A percentile compares a stretch with the other conserved stretches of the same genome.
Evolutionary conservation across 768 basidiomycete genomes (phyloP).

Genomic region (Strobilomyces confusus): DNA sequence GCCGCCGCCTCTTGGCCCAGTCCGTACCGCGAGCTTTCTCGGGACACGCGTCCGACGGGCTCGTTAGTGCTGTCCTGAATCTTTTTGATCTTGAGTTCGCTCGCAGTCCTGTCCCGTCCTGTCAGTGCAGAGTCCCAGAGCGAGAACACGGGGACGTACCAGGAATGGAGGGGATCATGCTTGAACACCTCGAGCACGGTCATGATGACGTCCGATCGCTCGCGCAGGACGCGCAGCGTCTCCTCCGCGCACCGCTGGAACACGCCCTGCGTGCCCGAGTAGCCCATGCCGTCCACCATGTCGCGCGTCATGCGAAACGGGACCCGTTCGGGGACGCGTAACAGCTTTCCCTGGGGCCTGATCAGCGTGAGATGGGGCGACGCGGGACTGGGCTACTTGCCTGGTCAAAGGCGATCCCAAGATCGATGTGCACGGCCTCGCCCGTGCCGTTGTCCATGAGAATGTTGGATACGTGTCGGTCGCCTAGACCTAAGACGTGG

Average conservation of each 20-base stretch:
- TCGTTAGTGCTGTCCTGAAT: slow-evolving; percentile 46
- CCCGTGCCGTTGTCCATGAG: slow-evolving; percentile 79
- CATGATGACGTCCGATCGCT: slow-evolving; percentile 82
- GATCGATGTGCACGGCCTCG: slow-evolving; percentile 92
- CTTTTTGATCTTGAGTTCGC: slow-evolving; percentile 66
- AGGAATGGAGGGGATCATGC: slow-evolving; percentile 91
- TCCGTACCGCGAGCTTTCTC: slow-evolving; percentile 35
- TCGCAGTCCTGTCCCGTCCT: slow-evolving; percentile 59
- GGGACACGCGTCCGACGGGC: slow-evolving; percentile 18
- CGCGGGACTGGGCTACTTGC: slow-evolving; percentile 34
- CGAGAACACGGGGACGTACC: slow-evolving; percentile 44
- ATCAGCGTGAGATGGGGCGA: background rate
- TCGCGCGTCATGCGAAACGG: slow-evolving; percentile 95
- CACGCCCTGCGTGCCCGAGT: slow-evolving; percentile 85
- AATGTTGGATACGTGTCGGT: slow-evolving; percentile 91
- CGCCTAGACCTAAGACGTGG: slow-evolving; percentile 87
- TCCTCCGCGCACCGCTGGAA: slow-evolving; percentile 96
- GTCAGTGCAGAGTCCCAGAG: background rate
- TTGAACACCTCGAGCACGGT: slow-evolving; percentile 97
- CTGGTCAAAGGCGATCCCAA: slow-evolving; percentile 96
- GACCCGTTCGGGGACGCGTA: slow-evolving; percentile 80
- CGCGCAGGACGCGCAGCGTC: slow-evolving; percentile 85
- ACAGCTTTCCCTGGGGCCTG: slow-evolving; percentile 63
- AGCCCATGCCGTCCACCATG: slow-evolving; percentile 92
- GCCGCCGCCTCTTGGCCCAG: slow-evolving; percentile 53